phyloP scores from a whole-genome alignment of 2,329 filamentous ascomycete genomes.

The Aspergillus hiratsukae region DNA sequence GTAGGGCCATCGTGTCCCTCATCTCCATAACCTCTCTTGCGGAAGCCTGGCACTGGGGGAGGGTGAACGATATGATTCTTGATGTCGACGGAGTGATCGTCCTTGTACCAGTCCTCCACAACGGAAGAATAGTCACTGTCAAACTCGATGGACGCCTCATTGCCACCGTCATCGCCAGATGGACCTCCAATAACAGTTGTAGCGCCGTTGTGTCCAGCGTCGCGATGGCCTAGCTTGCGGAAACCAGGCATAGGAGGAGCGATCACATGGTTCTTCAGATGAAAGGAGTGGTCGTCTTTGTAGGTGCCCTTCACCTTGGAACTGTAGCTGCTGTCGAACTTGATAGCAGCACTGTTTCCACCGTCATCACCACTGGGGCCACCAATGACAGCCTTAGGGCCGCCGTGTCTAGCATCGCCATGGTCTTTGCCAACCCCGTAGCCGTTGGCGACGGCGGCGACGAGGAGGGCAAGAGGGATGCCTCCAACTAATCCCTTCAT shows the following conservation, averaged over 20 bases:
- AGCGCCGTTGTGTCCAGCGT: not conserved
- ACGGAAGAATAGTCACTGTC: too few species aligned
- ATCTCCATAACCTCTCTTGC: not conserved
- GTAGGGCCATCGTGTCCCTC: too few species aligned
- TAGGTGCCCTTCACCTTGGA: conserved; percentile 12
- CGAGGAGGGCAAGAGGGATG: conserved; percentile 32
- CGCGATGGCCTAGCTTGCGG: not conserved
- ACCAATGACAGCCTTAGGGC: conserved; percentile 16
- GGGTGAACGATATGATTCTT: not conserved
- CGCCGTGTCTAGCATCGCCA: not conserved
- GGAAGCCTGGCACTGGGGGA: not conserved
- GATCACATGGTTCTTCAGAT: conserved; percentile 11
- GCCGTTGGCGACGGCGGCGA: conserved; percentile 15
- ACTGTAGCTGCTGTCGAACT: conserved; percentile 4
- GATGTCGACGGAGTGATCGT: too few species aligned
- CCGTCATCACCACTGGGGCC: conserved; percentile 18
- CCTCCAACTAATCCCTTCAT: conserved; percentile 36
- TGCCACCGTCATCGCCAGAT: conserved; percentile 20
- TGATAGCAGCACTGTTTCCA: conserved; percentile 10
- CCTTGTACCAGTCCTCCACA: too few species aligned
- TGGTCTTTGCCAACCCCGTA: not conserved
- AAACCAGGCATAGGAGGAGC: not conserved
- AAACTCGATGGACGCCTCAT: not conserved
- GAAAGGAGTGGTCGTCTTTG: conserved; percentile 20
- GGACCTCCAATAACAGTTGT: conserved; percentile 17